phyloP scores from a whole-genome alignment of 1,139 yeast genomes.

The Saccharomyces hybrid region DNA sequence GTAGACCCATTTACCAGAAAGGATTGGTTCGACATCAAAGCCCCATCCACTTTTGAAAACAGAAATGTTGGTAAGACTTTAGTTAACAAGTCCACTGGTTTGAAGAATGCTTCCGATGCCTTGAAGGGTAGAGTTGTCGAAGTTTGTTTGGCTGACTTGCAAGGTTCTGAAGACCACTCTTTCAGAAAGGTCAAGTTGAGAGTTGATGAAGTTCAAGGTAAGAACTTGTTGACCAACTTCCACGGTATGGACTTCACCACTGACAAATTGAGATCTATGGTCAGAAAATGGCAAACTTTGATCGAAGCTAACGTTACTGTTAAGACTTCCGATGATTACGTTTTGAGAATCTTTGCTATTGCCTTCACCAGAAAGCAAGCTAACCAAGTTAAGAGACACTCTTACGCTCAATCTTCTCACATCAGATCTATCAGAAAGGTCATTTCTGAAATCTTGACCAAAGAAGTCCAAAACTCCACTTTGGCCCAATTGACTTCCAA shows the following conservation, averaged over 20 bases:
- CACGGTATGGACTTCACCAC: conserved; percentile 90
- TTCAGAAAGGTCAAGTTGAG: conserved; percentile 85
- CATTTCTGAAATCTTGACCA: conserved; percentile 78
- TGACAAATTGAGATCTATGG: conserved; percentile 84
- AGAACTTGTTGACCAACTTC: conserved; percentile 89
- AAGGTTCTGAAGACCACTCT: conserved; percentile 89
- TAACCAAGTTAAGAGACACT: conserved; percentile 84
- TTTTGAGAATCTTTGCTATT: conserved; percentile 79
- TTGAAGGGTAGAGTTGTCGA: conserved; percentile 88
- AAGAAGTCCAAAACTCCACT: conserved; percentile 78
- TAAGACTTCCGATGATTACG: conserved; percentile 88
- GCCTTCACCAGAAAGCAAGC: conserved; percentile 90
- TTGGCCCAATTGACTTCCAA: conserved; percentile 82
- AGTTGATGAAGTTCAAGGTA: conserved; percentile 90
- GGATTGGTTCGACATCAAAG: conserved; percentile 93
- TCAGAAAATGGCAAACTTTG: conserved; percentile 90
- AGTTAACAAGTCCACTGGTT: conserved; percentile 90
- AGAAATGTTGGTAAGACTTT: conserved; percentile 92
- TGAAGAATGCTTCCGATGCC: conserved; percentile 86
- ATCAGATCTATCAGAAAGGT: conserved; percentile 69
- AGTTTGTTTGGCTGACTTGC: conserved; percentile 81
- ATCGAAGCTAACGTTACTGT: conserved; percentile 89
- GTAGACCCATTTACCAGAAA: conserved; percentile 94
- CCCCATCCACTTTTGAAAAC: conserved; percentile 91
- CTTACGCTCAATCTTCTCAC: conserved; percentile 87